Conservation (phyloP, 257 asterid genomes). For the Capsicum rhomboideum region DNA sequence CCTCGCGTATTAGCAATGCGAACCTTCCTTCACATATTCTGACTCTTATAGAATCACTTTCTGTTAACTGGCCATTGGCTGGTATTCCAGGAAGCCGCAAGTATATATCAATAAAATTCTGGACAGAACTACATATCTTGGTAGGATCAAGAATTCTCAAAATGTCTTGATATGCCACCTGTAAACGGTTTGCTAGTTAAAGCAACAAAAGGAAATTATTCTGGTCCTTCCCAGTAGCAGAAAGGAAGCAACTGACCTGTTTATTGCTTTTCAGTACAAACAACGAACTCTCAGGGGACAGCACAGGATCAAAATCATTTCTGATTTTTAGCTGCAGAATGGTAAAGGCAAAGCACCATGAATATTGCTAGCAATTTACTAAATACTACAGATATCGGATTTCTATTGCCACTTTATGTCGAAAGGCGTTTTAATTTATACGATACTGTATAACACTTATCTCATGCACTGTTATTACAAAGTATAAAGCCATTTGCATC, state of each 20-base stretch:
- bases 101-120: slow-evolving; percentile 82
- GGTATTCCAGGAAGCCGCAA: slow-evolving; percentile 69
- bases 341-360: background rate
- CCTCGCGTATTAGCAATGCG: slow-evolving; percentile 93
- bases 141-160: slow-evolving; percentile 80
- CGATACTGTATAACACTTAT: background rate
- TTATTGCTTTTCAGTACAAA: slow-evolving; percentile 88
- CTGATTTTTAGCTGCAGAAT: slow-evolving; percentile 90
- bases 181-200: slow-evolving; percentile 7
- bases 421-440: background rate
- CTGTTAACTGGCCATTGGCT: slow-evolving; percentile 75
- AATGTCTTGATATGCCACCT: slow-evolving; percentile 95
- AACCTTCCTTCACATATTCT: slow-evolving; percentile 97
- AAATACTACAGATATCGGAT: background rate
- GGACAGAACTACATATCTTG: slow-evolving; percentile 94
- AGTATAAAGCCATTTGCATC: background rate
- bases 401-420: background rate
- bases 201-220: background rate
- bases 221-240: slow-evolving; percentile 4
- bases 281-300: slow-evolving; percentile 96
- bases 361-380: background rate
- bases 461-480: background rate
- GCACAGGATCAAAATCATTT: slow-evolving; percentile 97
- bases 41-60: slow-evolving; percentile 88
- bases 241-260: slow-evolving; percentile 43